Base-by-base conservation (phyloP, 2,329 filamentous ascomycete genomes). In the Xylaria sp. region DNA sequence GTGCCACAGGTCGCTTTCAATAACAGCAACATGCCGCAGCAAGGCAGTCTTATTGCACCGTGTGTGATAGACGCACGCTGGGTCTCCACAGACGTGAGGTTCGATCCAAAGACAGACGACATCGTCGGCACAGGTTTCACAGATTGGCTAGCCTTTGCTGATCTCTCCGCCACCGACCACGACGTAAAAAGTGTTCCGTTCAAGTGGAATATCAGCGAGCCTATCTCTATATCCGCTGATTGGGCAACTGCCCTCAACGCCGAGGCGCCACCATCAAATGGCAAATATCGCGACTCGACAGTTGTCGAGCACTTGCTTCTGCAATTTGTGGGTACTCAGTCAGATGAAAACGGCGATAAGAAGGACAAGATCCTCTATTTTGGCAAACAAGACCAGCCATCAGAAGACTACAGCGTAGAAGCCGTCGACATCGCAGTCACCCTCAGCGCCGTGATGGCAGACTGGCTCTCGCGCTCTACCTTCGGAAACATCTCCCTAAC, bases 21-120 rank as follows among this genome's bases (percentile, higher is more conserved):
- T 2, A 15, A 49, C 57, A 2, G 48, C 1, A 8, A 18, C 15
- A 2, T 18, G n/a, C 13, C n/a, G 18, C 8, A 36, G 1, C 63
- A 67, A n/a, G 55, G 56, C n/a, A 63, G 67, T 6, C 1, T 36
- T 1, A 33, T 28, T 3, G 4, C 41, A 1, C 63, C 67, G 2
- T 69, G 67, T 15, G 31, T 69, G 1, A 61, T 64, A n/a, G 67
- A 69, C 33, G 67, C 67, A 28, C 64, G 67, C 2, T 69, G 64
- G 67, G 67, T 60, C 39, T 31, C 49, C 5, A 64, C 67, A 0
- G 60, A 64, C 31, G 52, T 67, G 31, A 25, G 28, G 10, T 69
- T 66, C 48, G 59, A 67, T 13, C 43, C 31, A 1, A 48, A 20
- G 1, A 31, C 39, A 1, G 58, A 61, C n/a, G 8, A 23, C 7